Base-by-base conservation (phyloP, 1,284 basidiomycete species). In the Austroboletus novae-zelandiae region DNA sequence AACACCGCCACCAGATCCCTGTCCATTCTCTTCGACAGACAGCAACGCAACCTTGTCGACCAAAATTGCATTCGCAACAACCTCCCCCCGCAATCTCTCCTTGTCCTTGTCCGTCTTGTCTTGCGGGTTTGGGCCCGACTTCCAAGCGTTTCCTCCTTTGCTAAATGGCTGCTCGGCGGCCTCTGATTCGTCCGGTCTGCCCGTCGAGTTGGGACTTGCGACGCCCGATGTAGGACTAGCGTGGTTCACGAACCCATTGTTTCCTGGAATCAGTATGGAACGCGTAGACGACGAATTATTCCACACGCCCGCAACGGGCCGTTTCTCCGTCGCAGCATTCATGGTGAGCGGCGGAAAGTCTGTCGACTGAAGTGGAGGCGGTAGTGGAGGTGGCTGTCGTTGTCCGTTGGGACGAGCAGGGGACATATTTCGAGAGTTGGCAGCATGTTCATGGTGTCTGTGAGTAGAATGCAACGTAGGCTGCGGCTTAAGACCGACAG, bases 401-500 rank as follows among this genome's bases (percentile, higher is more conserved):
- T 69, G 67, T 49, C 63, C 66, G 58, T 68, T 74, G 58, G 62
- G 71, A 35, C 45, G 57, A 13, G 69, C 68, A 11, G 76, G 72
- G 1, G 74, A 73, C 69, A 73, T 73, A 9, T 65, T 73, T 50
- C 71, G 71, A 34, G 73, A 64, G 40, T 54, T 67, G 51, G 53
- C 58, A 50, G 61, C 43, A 48, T 69, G 64, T 31, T 67, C 65
- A 53, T 77, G 76, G 58, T 79, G 77, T 29, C 77, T 73, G 42
- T 72, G 69, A 2, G 75, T 68, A 42, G 76, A 57, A 55, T 81
- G 79, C 39, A 84, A 66, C 11, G 79, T 83, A 39, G 83, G 80
- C 54, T 86, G 82, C 0, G 88, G 80, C 63, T 84, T 86, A 32
- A 91, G 72, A 9, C 88, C 87, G 11, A 91, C 86, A 20, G 89